A percentile compares a stretch with the other conserved stretches of the same genome.
These are phyloP conservation scores for Cercophora newfieldiana DNA, from an alignment of 495 filamentous ascomycete genomes.

Conservation along the genomic window DNA sequence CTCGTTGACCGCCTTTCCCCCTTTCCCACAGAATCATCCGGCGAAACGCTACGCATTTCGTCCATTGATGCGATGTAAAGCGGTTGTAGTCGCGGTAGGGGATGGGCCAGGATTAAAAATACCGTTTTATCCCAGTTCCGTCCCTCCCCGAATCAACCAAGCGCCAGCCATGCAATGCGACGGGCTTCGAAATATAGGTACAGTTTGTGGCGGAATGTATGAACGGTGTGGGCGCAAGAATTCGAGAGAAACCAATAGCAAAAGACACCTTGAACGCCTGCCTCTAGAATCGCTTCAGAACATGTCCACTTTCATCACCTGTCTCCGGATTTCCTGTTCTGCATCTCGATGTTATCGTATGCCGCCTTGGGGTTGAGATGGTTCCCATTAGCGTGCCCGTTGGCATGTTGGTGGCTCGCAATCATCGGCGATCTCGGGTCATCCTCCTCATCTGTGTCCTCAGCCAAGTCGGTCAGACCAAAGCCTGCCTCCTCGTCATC, in stretches of 20 bases:
- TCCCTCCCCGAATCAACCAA: not conserved
- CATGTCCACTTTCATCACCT: constrained; percentile 21
- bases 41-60: not conserved
- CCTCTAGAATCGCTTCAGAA: not conserved
- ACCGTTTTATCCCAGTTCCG: not conserved
- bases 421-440: constrained; percentile 39
- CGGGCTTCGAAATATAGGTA: constrained; percentile 4
- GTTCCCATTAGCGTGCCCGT: constrained; percentile 20
- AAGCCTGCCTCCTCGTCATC: constrained; percentile 75
- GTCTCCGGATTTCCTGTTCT: constrained; percentile 39
- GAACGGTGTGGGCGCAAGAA: not conserved
- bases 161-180: constrained; percentile 8
- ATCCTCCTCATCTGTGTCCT: constrained; percentile 61
- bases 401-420: constrained; percentile 24
- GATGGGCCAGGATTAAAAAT: not conserved
- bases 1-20: not conserved
- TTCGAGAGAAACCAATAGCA: constrained; percentile 4
- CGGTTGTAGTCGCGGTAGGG: not conserved
- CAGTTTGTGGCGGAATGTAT: constrained; percentile 6
- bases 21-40: not conserved
- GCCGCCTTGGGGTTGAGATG: constrained; percentile 25
- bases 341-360: constrained; percentile 46
- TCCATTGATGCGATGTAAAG: not conserved
- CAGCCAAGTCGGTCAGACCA: constrained; percentile 60
- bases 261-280: not conserved